A percentile compares a stretch with the other conserved stretches of the same genome.
These are phyloP conservation scores for Casuarina glauca DNA, from an alignment of 306 rosid species.

Conservation along the genomic window DNA sequence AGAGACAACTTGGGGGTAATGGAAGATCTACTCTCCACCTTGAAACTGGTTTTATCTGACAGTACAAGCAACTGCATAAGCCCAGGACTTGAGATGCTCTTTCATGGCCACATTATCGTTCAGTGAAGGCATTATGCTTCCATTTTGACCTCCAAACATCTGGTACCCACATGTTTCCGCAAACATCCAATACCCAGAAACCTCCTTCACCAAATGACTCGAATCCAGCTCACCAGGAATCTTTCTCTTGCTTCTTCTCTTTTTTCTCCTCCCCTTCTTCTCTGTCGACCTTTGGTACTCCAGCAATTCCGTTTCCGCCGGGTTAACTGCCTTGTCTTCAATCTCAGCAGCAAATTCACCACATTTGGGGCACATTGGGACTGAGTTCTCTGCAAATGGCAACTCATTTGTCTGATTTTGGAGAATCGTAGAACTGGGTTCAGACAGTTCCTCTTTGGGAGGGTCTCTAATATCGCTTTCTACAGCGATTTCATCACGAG, in stretches of 20 bases:
- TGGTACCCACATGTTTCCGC: conserved; percentile 11
- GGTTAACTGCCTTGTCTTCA: conserved; percentile 5
- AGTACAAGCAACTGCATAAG: conserved; percentile 64
- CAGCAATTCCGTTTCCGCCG: neutral
- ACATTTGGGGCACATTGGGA: neutral
- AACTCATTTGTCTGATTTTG: conserved; percentile 14
- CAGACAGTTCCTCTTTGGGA: conserved; percentile 14
- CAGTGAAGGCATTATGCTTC: conserved; percentile 40
- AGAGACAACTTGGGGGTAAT: neutral
- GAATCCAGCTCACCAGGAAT: conserved; percentile 34
- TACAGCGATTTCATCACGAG: conserved; percentile 8
- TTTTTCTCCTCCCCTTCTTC: conserved; percentile 23
- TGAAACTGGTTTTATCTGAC: conserved; percentile 35
- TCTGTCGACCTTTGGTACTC: conserved; percentile 13
- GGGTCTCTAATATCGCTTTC: conserved; percentile 7
- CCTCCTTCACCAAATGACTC: conserved; percentile 24
- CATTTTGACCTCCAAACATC: neutral
- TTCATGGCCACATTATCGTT: conserved; percentile 65
- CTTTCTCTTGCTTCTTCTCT: conserved; percentile 17
- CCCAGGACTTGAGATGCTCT: conserved; percentile 73
- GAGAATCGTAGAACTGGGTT: conserved; percentile 21
- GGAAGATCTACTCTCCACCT: neutral
- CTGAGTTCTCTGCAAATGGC: conserved; percentile 4
- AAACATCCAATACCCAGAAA: conserved; percentile 8
- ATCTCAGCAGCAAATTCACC: conserved; percentile 21